Evolutionary conservation across 108 stramenopile species (phyloP).

Genomic region (Cyclotella kingstonii): DNA sequence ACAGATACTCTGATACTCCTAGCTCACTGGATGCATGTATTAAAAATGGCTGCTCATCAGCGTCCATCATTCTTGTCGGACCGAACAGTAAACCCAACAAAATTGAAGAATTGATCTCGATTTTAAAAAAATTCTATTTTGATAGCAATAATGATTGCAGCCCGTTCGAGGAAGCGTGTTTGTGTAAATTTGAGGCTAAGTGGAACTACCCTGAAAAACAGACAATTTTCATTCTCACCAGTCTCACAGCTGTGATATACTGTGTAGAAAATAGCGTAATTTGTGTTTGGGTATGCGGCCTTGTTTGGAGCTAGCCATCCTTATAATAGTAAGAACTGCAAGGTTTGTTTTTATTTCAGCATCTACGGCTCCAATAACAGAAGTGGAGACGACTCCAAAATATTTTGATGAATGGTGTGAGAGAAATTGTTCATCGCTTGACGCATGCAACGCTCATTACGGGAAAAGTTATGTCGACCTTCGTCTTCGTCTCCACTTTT

Average conservation of each 20-base stretch:
- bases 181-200: too few relatives aligned
- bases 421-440: slow-evolving; percentile 12
- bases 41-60: slow-evolving; percentile 15
- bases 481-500: slow-evolving; percentile 37
- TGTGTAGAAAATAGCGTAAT: too few relatives aligned
- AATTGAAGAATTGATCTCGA: not conserved
- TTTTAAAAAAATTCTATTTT: not conserved
- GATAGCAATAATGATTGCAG: too few relatives aligned
- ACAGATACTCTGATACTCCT: not conserved
- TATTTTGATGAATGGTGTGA: slow-evolving; percentile 32
- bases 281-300: too few relatives aligned
- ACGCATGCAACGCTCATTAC: slow-evolving; percentile 27
- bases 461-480: slow-evolving; percentile 37
- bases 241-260: too few relatives aligned
- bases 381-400: slow-evolving; percentile 4
- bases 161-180: too few relatives aligned
- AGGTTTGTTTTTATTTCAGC: not conserved
- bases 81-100: not conserved
- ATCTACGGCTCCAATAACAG: not conserved
- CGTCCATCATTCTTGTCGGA: not conserved
- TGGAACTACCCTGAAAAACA: too few relatives aligned
- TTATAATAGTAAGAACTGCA: too few relatives aligned
- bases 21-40: slow-evolving; percentile 20
- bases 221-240: too few relatives aligned
- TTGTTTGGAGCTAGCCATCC: too few relatives aligned